Evolutionary conservation across 2,329 filamentous ascomycete species (phyloP), one percentile per base, ranked within the genome.

Genomic region (Neonectria ditissima): DNA sequence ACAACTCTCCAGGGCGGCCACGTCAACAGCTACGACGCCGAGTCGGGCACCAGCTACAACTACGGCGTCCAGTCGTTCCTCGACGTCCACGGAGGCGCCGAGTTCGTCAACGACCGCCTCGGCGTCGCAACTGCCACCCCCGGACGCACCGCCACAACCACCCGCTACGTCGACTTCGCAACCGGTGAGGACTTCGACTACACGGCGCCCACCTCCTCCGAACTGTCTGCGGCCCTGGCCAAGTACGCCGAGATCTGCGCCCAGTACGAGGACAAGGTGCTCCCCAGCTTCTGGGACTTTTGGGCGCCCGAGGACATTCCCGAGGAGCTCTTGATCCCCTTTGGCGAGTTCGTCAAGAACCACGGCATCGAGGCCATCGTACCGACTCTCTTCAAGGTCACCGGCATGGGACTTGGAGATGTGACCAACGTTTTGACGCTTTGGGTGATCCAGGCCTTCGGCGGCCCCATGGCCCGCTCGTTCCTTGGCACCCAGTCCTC

Each of bases 261-360:
- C 22, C 62, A 73, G 56, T 80, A 76, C 61, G 74, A 78, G 60
- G 54, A 73, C 37, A 70, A 75, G 37, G 59, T 78, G 34, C 59
- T 78, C 3, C 79, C 79, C 0, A 77, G 76, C 8, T 80, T 77
- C 66, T 75, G 65, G 66, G 69, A 79, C 62, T 84, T 83, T 61
- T 80, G 83, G 22, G 73, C 84, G 0, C 80, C 82, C 0, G 57
- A 55, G 1, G 64, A 69, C 13, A 73, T 74, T 26, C 72, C 72
- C 8, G 59, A 68, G 26, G 73, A 75, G 16, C 73, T 87, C 2
- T 69, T 82, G 20, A 70, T 84, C 4, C 78, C 82, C 2, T 86
- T 83, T 60, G 78, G 80, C 18, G 76, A 83, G 4, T 86, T 86
- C 59, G 75, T 82, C 13, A 70, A 75, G 34, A 85, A 86, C 70